A percentile compares a stretch with the other conserved stretches of the same genome.
phyloP scores from a whole-genome alignment of 1,139 yeast genomes.

The Diutina sp. region DNA sequence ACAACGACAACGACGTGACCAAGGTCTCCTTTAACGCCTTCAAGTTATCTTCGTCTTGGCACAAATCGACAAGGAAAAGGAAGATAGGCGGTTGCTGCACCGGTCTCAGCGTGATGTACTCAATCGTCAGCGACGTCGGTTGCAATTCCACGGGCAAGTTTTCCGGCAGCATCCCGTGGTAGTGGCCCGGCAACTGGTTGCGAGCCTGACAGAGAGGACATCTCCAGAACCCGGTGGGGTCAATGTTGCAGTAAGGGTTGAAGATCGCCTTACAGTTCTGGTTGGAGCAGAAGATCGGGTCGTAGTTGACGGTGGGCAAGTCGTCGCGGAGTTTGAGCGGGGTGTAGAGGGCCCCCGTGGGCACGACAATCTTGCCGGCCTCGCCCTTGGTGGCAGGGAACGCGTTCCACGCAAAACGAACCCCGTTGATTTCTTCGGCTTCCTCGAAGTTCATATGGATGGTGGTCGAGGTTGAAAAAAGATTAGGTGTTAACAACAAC shows the following conservation, averaged over 20 bases:
- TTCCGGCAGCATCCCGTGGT: constrained; percentile 72
- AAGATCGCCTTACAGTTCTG: constrained; percentile 75
- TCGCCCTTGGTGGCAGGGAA: constrained; percentile 81
- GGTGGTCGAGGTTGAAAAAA: background rate
- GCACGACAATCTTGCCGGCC: constrained; percentile 86
- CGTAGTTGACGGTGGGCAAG: constrained; percentile 72
- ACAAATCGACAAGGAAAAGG: constrained; percentile 79
- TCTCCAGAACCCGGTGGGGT: constrained; percentile 76
- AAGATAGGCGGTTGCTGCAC: constrained; percentile 90
- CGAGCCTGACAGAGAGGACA: constrained; percentile 81
- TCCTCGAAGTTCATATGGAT: constrained; percentile 32
- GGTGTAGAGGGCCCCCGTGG: constrained; percentile 88
- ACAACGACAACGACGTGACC: constrained; percentile 64
- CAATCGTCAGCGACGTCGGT: constrained; percentile 73
- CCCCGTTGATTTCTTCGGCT: constrained; percentile 37
- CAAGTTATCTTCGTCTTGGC: constrained; percentile 90
- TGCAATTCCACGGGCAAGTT: constrained; percentile 81
- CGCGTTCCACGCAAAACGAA: constrained; percentile 38
- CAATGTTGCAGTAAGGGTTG: constrained; percentile 83
- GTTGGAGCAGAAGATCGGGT: constrained; percentile 76
- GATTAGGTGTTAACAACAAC: constrained; percentile 2
- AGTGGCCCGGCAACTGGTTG: constrained; percentile 83
- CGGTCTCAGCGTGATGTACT: constrained; percentile 81
- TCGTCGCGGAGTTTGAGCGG: constrained; percentile 78
- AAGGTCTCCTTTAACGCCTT: constrained; percentile 81